Evolutionary conservation across 495 filamentous ascomycete genomes (phyloP), one percentile per base, ranked within the genome.

Genomic region (Pseudoneurospora amorphoporcata): DNA sequence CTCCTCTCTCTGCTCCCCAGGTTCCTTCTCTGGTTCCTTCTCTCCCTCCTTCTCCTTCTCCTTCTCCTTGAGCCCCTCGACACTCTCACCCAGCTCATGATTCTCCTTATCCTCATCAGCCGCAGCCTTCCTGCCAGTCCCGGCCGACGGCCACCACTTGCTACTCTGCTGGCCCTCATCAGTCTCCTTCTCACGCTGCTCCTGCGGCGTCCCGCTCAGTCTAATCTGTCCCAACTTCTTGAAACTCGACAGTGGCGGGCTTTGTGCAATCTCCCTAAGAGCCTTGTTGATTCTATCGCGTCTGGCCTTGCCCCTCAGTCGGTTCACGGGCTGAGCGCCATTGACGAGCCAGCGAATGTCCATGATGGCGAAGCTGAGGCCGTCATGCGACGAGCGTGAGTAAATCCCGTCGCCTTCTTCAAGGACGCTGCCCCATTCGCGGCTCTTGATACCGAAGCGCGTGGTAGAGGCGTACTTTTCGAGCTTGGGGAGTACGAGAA

Each of bases 291-390:
- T 86, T 19, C 84, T 75, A 72, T 86, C 84, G n/a, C 84, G 75
- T 4, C 83, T 75, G 1, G 76, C 84, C 73, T 84, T 85, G 68
- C 84, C 84, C 8, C 84, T 78, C 8, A 86, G 77, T 19, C 84
- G 76, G 72, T 82, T 79, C 82, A 92, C 88, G 10, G 90, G 88
- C 37, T 89, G 88, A 0, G 86, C 90, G 10, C 87, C 93, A 73
- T 97, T 91, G 16, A 92, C 91, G 3, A 86, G 81, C 90, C 92
- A 98, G 38, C 92, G 88, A 17, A 97, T 84, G 38, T 88, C 86
- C 58, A 88, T 83, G 23, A 99, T 87, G 82, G 90, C 93, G 82
- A 93, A 98, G 77, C 93, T 97, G 83, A 96, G 87, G 1, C 95
- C 95, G 72, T 97, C 93, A 76, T 98, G 94, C 9, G 79, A 72